Conservation (phyloP, 2,329 filamentous ascomycete genomes). For the Fusarium nygamai region DNA sequence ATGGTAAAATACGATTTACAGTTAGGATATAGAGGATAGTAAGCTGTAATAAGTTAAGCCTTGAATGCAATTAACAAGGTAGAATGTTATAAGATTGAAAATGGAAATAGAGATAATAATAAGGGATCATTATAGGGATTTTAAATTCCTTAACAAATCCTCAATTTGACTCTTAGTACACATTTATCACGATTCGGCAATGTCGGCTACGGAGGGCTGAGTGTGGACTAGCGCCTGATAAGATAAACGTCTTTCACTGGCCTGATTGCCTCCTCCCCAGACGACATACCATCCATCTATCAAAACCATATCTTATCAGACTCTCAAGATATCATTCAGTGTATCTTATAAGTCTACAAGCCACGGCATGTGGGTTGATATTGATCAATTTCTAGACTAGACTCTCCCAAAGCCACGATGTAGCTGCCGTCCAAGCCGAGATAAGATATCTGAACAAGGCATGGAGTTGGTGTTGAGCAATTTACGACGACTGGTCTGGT, state of each 20-base stretch:
- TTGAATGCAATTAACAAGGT: too few relatives aligned
- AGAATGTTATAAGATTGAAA: too few relatives aligned
- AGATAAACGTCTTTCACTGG: not conserved
- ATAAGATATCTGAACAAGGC: not conserved
- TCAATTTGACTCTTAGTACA: too few relatives aligned
- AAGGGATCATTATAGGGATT: too few relatives aligned
- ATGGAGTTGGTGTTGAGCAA: not conserved
- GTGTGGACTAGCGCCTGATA: not conserved
- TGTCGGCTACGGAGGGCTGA: rapidly evolving
- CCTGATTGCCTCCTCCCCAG: rapidly evolving
- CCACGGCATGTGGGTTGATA: too few relatives aligned
- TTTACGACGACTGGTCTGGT: not conserved
- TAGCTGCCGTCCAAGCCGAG: not conserved
- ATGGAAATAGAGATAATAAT: too few relatives aligned
- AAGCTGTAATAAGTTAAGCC: too few relatives aligned
- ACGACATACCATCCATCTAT: not conserved
- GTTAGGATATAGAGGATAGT: too few relatives aligned
- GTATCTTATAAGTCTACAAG: not conserved
- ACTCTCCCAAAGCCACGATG: not conserved
- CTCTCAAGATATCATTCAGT: rapidly evolving
- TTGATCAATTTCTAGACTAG: too few relatives aligned
- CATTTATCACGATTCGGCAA: not conserved
- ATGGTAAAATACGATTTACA: too few relatives aligned
- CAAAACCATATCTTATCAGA: not conserved
- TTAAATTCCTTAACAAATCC: too few relatives aligned